phyloP scores from a whole-genome alignment of 2,329 filamentous ascomycete genomes.

The Epichloe coenophiala region DNA sequence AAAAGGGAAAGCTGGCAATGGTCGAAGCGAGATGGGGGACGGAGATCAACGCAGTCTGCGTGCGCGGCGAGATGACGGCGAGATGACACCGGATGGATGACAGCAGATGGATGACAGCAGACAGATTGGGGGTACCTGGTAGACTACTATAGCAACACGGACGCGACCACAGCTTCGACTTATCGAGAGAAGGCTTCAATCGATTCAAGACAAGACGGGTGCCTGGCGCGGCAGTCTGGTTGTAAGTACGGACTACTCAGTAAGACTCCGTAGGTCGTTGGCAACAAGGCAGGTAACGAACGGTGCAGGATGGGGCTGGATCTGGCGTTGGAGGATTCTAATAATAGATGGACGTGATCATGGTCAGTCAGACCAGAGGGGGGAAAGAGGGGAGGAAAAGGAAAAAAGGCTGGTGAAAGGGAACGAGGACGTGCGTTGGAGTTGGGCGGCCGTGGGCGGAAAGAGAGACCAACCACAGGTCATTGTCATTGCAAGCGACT shows the following conservation, averaged over 20 bases:
- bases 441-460: neutral
- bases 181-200: neutral
- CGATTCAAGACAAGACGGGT: neutral
- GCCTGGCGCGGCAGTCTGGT: too few species aligned
- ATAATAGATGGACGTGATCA: conserved; percentile 37
- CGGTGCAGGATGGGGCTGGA: conserved; percentile 30
- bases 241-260: too few species aligned
- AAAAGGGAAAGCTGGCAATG: neutral
- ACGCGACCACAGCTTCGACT: too few species aligned
- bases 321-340: conserved; percentile 36
- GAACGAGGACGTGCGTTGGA: neutral
- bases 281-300: neutral
- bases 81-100: neutral
- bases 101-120: neutral
- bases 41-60: neutral
- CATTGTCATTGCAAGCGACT: too few species aligned
- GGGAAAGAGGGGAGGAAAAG: conserved; percentile 7
- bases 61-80: neutral
- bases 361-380: conserved; percentile 21
- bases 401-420: conserved; percentile 4
- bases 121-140: too few species aligned
- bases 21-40: neutral
- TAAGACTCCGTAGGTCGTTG: too few species aligned
- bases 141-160: too few species aligned
- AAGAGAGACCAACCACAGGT: too few species aligned